phyloP scores from a whole-genome alignment of 169 alveolate species.

The Amoebophrya sp. region DNA sequence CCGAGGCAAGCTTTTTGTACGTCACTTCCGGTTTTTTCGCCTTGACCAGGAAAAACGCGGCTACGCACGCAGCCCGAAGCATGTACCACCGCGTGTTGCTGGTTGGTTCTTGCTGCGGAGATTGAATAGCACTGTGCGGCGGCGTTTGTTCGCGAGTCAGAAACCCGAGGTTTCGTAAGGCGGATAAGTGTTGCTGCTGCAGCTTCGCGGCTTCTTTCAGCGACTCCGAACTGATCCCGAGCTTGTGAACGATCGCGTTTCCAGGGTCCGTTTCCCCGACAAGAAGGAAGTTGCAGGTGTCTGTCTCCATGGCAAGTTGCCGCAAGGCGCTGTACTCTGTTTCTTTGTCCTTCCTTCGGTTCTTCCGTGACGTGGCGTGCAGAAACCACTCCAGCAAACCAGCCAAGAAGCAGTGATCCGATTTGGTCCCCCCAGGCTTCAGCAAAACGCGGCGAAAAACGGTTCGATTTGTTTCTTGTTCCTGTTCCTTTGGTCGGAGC shows the following conservation, averaged over 20 bases:
- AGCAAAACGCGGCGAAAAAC: neutral
- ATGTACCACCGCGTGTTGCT: neutral
- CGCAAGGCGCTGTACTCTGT: too few species aligned
- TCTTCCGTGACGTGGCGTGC: too few species aligned
- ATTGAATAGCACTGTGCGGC: neutral
- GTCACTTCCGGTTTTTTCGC: neutral
- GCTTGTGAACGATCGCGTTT: too few species aligned
- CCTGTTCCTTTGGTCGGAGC: neutral
- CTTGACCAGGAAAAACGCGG: neutral
- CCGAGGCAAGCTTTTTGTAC: neutral
- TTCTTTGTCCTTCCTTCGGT: too few species aligned
- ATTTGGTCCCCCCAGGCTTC: neutral
- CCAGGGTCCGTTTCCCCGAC: too few species aligned
- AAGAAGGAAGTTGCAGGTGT: too few species aligned
- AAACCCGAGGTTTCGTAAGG: neutral
- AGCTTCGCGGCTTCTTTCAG: neutral
- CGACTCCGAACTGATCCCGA: neutral
- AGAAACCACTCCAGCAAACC: neutral
- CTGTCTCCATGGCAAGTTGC: too few species aligned
- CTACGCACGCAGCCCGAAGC: neutral
- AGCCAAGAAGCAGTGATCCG: neutral
- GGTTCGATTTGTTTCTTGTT: too few species aligned
- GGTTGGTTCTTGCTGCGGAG: too few species aligned
- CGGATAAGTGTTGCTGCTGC: neutral
- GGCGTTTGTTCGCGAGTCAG: neutral